phyloP scores from a whole-genome alignment of 805 yeast genomes.

The Naumovozyma castellii region DNA sequence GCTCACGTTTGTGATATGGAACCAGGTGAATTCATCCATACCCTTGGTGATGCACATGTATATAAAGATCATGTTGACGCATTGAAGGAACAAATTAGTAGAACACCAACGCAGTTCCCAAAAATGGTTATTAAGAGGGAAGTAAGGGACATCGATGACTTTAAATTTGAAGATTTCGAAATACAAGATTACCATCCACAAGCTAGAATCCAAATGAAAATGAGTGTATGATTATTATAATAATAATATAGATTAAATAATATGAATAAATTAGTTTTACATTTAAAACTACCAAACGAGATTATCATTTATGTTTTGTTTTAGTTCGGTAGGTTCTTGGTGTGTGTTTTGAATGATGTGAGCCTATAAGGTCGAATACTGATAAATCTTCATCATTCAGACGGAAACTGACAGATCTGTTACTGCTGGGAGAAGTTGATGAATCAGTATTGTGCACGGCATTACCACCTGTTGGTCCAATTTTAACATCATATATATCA shows the following conservation, averaged over 20 bases:
- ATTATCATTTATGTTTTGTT: conserved; percentile 2
- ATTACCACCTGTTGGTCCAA: not conserved
- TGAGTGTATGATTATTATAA: conserved; percentile 63
- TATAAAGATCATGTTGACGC: conserved; percentile 92
- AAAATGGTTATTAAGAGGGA: conserved; percentile 59
- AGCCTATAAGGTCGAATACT: conserved; percentile 35
- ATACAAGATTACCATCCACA: conserved; percentile 74
- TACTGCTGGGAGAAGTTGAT: conserved; percentile 1
- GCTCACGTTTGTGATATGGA: conserved; percentile 94
- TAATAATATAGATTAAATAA: not conserved
- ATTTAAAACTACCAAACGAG: no score
- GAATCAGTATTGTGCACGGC: not conserved
- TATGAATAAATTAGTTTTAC: not conserved
- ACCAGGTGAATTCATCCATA: conserved; percentile 90
- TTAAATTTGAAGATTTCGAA: conserved; percentile 79
- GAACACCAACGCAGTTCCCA: conserved; percentile 78
- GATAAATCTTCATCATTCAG: conserved; percentile 29
- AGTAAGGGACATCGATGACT: conserved; percentile 72
- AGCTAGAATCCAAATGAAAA: conserved; percentile 81
- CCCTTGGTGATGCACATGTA: conserved; percentile 95
- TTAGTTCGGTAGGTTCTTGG: conserved; percentile 21
- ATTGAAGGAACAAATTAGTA: conserved; percentile 61
- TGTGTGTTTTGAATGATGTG: conserved; percentile 13
- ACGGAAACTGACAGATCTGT: conserved; percentile 17
- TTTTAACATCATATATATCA: conserved; percentile 15